phyloP scores from a whole-genome alignment of 352 stramenopile genomes.

The Phytophthora ohioensis region DNA sequence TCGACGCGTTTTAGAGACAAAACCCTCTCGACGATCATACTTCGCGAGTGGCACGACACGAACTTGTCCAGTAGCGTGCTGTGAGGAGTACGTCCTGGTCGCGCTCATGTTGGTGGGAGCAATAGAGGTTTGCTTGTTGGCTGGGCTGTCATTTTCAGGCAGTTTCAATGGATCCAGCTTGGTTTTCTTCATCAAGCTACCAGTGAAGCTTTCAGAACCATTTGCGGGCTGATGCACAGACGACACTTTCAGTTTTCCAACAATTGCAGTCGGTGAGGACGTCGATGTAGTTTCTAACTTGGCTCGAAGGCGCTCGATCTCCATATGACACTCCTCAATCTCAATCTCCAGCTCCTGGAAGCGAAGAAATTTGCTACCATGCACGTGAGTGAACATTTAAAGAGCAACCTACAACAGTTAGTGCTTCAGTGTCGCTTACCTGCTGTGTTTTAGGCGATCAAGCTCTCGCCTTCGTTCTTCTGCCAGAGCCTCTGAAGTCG shows the following conservation, averaged over 20 bases:
- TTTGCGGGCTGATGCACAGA: slow-evolving; percentile 7
- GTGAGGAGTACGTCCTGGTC: slow-evolving; percentile 3
- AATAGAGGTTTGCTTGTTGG: not conserved
- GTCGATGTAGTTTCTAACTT: slow-evolving; percentile 27
- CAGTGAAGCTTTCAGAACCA: slow-evolving; percentile 1
- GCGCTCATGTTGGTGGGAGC: not conserved
- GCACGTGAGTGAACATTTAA: slow-evolving; percentile 1
- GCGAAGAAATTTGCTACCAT: slow-evolving; percentile 70
- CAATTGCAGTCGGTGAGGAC: slow-evolving; percentile 31
- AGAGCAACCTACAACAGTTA: not conserved
- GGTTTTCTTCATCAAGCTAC: slow-evolving; percentile 15
- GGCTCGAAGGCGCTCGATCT: slow-evolving; percentile 60
- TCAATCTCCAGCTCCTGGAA: slow-evolving; percentile 72
- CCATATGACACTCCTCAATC: slow-evolving; percentile 62
- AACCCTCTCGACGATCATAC: slow-evolving; percentile 44
- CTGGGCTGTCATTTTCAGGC: not conserved
- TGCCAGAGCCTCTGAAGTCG: slow-evolving; percentile 60
- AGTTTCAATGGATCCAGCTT: slow-evolving; percentile 27
- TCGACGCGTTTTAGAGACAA: slow-evolving; percentile 65
- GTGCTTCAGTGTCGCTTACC: slow-evolving; percentile 28
- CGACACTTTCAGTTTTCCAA: slow-evolving; percentile 62
- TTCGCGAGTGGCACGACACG: slow-evolving; percentile 20
- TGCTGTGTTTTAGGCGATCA: slow-evolving; percentile 62
- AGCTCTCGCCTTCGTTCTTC: slow-evolving; percentile 68
- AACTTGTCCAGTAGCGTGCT: slow-evolving; percentile 29